Conservation (phyloP, 2,329 filamentous ascomycete genomes). For the Xylaria sp. region DNA sequence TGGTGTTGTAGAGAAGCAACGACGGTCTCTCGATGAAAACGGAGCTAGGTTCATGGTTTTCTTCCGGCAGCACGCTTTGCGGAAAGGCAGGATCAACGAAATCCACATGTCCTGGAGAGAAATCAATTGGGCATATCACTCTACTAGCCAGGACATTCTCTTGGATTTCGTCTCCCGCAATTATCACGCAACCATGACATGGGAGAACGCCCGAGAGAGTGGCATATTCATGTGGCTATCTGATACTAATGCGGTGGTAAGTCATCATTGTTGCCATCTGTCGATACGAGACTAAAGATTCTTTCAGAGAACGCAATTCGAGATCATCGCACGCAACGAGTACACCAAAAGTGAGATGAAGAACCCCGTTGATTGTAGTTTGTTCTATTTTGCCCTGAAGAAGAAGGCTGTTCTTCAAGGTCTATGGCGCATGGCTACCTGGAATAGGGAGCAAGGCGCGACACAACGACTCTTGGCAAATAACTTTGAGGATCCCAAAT, state of each 20-base stretch:
- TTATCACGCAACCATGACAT: conserved; percentile 81
- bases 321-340: conserved; percentile 90
- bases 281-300: conserved; percentile 27
- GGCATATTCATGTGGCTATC: conserved; percentile 96
- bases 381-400: conserved; percentile 89
- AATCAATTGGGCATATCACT: conserved; percentile 87
- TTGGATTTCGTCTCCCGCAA: conserved; percentile 83
- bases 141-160: conserved; percentile 87
- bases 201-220: conserved; percentile 85
- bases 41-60: conserved; percentile 88
- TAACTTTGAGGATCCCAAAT: conserved; percentile 87
- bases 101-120: conserved; percentile 79
- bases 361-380: conserved; percentile 88
- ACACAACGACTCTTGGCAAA: conserved; percentile 86
- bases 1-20: conserved; percentile 84
- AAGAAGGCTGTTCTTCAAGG: conserved; percentile 93
- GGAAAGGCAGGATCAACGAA: conserved; percentile 71
- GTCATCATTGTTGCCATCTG: conserved; percentile 45
- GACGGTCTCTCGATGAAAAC: conserved; percentile 89
- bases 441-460: conserved; percentile 84
- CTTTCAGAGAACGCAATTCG: conserved; percentile 77
- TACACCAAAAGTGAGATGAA: conserved; percentile 89
- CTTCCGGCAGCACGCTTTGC: conserved; percentile 81
- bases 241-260: conserved; percentile 78
- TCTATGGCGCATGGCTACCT: conserved; percentile 92